Evolutionary conservation across 2,329 filamentous ascomycete genomes (phyloP).

Genomic region (Aspergillus sergii): DNA sequence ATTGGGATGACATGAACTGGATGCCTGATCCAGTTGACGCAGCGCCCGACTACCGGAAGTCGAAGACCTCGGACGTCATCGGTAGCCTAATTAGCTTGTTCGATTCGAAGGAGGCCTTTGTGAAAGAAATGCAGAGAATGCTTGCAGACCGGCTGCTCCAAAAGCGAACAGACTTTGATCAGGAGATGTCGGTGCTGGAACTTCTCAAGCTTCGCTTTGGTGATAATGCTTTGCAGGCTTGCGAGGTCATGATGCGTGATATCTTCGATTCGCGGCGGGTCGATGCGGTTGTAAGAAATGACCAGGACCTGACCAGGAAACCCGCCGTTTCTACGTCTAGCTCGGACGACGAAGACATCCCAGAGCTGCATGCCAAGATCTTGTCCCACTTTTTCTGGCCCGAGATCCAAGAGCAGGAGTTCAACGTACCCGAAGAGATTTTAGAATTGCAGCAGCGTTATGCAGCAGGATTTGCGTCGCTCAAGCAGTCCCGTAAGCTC

Average conservation of each 20-base stretch:
- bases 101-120: constrained; percentile 87
- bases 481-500: constrained; percentile 83
- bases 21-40: constrained; percentile 90
- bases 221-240: constrained; percentile 81
- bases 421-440: constrained; percentile 50
- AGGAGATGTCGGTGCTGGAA: constrained; percentile 80
- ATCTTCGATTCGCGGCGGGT: constrained; percentile 79
- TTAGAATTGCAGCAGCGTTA: constrained; percentile 68
- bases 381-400: constrained; percentile 95
- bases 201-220: constrained; percentile 88
- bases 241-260: constrained; percentile 96
- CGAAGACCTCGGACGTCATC: constrained; percentile 87
- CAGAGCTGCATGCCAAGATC: constrained; percentile 75
- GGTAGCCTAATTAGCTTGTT: constrained; percentile 86
- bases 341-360: constrained; percentile 32
- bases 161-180: constrained; percentile 70
- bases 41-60: constrained; percentile 85
- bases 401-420: constrained; percentile 61
- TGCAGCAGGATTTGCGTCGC: constrained; percentile 71
- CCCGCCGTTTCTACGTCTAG: constrained; percentile 24
- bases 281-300: constrained; percentile 66
- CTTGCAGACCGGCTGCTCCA: constrained; percentile 78
- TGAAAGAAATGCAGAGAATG: constrained; percentile 88
- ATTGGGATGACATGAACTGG: constrained; percentile 94
- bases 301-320: constrained; percentile 43